Conservation (phyloP, 768 basidiomycete species). For the Phlebiopsis flavidoalba region DNA sequence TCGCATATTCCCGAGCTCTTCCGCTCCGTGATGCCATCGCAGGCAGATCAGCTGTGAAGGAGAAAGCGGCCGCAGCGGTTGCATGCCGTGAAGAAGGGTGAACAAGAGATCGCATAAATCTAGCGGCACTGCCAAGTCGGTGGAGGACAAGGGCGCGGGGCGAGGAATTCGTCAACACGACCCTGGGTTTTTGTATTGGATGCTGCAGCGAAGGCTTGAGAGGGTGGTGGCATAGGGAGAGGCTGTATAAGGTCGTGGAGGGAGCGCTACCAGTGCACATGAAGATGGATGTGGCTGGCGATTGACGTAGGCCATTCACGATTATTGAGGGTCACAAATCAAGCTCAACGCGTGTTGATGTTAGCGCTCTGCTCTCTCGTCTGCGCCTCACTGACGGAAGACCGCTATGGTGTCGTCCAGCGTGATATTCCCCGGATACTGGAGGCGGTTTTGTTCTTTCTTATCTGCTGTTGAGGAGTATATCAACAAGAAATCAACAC, state of each 20-base stretch:
- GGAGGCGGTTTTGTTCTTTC: constrained; percentile 68
- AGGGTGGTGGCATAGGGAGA: constrained; percentile 57
- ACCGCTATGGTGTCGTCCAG: constrained; percentile 80
- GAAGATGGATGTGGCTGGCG: constrained; percentile 56
- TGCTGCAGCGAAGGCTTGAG: constrained; percentile 19
- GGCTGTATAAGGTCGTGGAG: constrained; percentile 48
- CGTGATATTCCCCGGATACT: constrained; percentile 78
- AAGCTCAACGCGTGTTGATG: no score
- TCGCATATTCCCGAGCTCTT: constrained; percentile 48
- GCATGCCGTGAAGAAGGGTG: constrained; percentile 27
- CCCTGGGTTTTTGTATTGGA: constrained; percentile 29
- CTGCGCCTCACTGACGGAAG: constrained; percentile 72
- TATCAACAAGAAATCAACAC: constrained; percentile 51
- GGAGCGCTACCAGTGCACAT: constrained; percentile 52
- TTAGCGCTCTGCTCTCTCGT: constrained; percentile 65
- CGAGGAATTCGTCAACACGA: constrained; percentile 18
- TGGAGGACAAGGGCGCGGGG: constrained; percentile 8
- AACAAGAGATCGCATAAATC: constrained; percentile 18
- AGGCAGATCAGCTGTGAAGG: constrained; percentile 3
- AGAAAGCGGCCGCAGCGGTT: no score
- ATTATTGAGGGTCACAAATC: no score
- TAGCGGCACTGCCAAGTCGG: constrained; percentile 9
- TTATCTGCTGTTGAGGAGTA: constrained; percentile 60
- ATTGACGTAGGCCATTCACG: constrained; percentile 46
- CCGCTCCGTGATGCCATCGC: constrained; percentile 29